Evolutionary conservation across 1,284 basidiomycete genomes (phyloP).

Genomic region (Tylopilus sp.): DNA sequence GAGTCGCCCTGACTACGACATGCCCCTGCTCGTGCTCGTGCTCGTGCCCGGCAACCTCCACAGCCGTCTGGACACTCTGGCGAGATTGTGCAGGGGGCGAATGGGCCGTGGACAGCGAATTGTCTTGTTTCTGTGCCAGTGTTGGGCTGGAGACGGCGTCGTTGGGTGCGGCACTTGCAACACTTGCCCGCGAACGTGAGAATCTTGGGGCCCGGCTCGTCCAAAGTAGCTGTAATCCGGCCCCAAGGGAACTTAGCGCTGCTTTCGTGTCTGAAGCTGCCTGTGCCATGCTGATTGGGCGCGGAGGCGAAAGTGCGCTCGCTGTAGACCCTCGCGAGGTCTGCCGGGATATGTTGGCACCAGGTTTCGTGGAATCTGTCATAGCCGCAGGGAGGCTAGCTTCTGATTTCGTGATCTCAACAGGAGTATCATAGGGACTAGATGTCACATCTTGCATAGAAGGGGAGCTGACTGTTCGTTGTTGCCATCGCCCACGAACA

Average conservation of each 20-base stretch:
- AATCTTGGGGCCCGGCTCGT: conserved; percentile 38
- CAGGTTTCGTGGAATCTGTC: conserved; percentile 23
- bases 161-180: conserved; percentile 22
- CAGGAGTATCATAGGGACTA: conserved; percentile 33
- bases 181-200: conserved; percentile 33
- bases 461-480: conserved; percentile 41
- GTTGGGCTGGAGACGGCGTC: conserved; percentile 22
- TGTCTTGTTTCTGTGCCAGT: conserved; percentile 4
- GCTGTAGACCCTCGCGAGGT: conserved; percentile 30
- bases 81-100: conserved; percentile 16
- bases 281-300: conserved; percentile 32
- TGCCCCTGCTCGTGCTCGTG: conserved; percentile 17
- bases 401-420: conserved; percentile 49
- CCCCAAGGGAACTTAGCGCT: conserved; percentile 47
- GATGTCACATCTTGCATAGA: conserved; percentile 29
- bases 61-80: conserved; percentile 23
- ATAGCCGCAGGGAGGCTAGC: conserved; percentile 31
- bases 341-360: conserved; percentile 30
- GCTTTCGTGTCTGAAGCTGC: conserved; percentile 38
- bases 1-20: not conserved
- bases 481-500: conserved; percentile 69
- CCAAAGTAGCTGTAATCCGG: conserved; percentile 62
- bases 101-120: conserved; percentile 6
- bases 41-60: conserved; percentile 28
- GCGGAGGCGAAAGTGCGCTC: conserved; percentile 21